Conservation (phyloP, 768 basidiomycete species). For the Strobilomyces confusus region DNA sequence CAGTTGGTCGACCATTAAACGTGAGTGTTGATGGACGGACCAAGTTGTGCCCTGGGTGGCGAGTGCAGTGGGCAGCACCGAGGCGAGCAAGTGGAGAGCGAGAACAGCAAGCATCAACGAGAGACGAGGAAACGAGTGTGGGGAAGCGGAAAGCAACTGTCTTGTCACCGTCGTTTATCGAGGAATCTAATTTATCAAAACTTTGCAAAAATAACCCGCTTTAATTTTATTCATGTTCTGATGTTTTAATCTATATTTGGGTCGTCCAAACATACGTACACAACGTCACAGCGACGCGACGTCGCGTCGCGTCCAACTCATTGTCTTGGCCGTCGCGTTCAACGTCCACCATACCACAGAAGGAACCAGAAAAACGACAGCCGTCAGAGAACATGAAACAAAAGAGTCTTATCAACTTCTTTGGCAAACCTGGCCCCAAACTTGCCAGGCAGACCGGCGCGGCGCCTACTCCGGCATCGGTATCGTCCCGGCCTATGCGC, state of each 20-base stretch:
- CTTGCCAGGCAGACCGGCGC: conserved; percentile 32
- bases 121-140: conserved; percentile 14
- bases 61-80: conserved; percentile 13
- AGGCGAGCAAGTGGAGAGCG: conserved; percentile 13
- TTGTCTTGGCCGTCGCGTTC: conserved; percentile 2
- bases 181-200: background rate
- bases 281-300: conserved; percentile 18
- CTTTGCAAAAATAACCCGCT: background rate
- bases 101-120: conserved; percentile 24
- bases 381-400: conserved; percentile 54
- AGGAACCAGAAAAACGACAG: conserved; percentile 33
- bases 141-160: background rate
- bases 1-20: background rate
- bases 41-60: conserved; percentile 29
- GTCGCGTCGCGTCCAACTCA: background rate
- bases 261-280: conserved; percentile 15
- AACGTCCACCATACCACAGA: conserved; percentile 17
- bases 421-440: conserved; percentile 36
- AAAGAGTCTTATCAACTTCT: conserved; percentile 71
- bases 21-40: conserved; percentile 4
- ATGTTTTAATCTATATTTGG: background rate
- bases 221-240: background rate
- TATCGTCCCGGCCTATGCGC: conserved; percentile 26
- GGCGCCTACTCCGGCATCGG: conserved; percentile 28
- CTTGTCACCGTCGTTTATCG: background rate